Percentiles rank a stretch among this genome's conserved stretches.
These are phyloP conservation scores for Cyberlindnera maritima DNA, from an alignment of 805 yeast genomes.

Conservation along the genomic window DNA sequence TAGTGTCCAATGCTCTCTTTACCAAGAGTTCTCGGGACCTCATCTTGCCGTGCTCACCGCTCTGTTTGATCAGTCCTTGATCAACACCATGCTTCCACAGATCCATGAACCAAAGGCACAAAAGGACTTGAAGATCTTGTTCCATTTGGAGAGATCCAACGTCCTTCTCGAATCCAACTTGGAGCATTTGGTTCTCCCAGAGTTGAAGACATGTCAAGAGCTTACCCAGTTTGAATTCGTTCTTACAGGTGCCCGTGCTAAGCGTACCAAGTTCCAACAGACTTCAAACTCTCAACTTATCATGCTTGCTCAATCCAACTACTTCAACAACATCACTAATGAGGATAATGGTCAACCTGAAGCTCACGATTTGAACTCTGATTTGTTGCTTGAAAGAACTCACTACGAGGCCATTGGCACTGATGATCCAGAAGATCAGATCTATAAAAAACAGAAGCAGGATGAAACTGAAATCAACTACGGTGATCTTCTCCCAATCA, in stretches of 20 bases:
- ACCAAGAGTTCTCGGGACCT: slow-evolving; percentile 57
- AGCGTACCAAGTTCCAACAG: slow-evolving; percentile 79
- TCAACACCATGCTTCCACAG: slow-evolving; percentile 17
- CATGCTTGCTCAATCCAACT: slow-evolving; percentile 60
- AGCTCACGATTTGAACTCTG: slow-evolving; percentile 65
- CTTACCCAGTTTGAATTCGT: slow-evolving; percentile 60
- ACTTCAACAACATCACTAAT: slow-evolving; percentile 28
- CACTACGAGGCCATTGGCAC: slow-evolving; percentile 59
- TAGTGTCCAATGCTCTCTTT: slow-evolving; percentile 60
- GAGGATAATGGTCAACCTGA: slow-evolving; percentile 46
- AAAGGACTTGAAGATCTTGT: slow-evolving; percentile 43
- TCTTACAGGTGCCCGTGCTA: slow-evolving; percentile 86
- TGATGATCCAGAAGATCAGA: slow-evolving; percentile 41
- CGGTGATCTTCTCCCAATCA: slow-evolving; percentile 57
- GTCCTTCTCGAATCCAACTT: slow-evolving; percentile 58
- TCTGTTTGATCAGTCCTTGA: slow-evolving; percentile 28
- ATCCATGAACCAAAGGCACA: slow-evolving; percentile 31
- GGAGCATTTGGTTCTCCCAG: slow-evolving; percentile 57
- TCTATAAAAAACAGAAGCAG: slow-evolving; percentile 35
- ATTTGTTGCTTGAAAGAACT: slow-evolving; percentile 73
- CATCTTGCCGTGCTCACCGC: slow-evolving; percentile 36
- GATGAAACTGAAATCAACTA: slow-evolving; percentile 36
- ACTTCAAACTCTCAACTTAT: slow-evolving; percentile 70
- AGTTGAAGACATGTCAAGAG: slow-evolving; percentile 53
- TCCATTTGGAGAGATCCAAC: slow-evolving; percentile 67